Evolutionary conservation across 108 stramenopile species (phyloP), one percentile per base, ranked within the genome.

Genomic region (Cyclotella kingstonii): DNA sequence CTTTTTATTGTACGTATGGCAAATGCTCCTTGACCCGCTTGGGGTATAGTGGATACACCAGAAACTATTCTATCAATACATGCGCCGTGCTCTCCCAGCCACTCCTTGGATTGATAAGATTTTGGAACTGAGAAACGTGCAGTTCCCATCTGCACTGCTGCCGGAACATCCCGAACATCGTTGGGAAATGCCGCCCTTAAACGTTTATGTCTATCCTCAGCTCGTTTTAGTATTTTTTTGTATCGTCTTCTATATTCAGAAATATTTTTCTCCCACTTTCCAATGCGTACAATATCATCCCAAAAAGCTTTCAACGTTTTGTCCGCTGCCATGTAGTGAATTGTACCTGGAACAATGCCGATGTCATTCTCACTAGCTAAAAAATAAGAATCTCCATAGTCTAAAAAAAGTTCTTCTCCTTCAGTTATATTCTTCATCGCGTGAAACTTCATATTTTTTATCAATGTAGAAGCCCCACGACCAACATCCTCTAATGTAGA

Each of bases 341-440:
- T n/a, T n/a, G n/a, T n/a, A n/a, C n/a, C n/a, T n/a, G n/a, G n/a
- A n/a, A n/a, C n/a, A n/a, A n/a, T n/a, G n/a, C n/a, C n/a, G n/a
- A n/a, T n/a, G n/a, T n/a, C n/a, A n/a, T n/a, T n/a, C n/a, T n/a
- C n/a, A n/a, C n/a, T n/a, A n/a, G n/a, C n/a, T n/a, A n/a, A n/a
- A n/a, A n/a, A n/a, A n/a, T n/a, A n/a, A n/a, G n/a, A n/a, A n/a
- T n/a, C n/a, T n/a, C n/a, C n/a, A n/a, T n/a, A n/a, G n/a, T n/a
- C n/a, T n/a, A n/a, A n/a, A n/a, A n/a, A n/a, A n/a, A n/a, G n/a
- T 69, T 91, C 90, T 23, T 70, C 80, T 33, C 85, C 89, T 5
- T 63, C 79, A 29, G 60, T 62, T 33, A 90, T 73, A 34, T 69
- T 18, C 8, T 62, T 48, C 7, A 12, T 44, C 0, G 76, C 72